These are phyloP conservation scores for Cydonia oblonga DNA, from an alignment of 331 rosid genomes.

Conservation along the genomic window DNA sequence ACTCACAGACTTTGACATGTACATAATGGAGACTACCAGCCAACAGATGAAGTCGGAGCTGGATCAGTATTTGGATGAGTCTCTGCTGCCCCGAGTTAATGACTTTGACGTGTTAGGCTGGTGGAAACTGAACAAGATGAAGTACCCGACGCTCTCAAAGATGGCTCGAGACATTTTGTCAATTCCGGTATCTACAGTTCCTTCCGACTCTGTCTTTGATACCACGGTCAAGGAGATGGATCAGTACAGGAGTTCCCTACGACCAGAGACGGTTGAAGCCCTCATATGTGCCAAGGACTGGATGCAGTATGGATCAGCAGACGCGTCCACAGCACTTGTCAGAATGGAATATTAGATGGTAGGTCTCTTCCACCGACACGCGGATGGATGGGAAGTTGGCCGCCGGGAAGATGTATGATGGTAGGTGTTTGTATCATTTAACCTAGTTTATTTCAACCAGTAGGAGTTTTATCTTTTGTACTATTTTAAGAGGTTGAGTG, in stretches of 20 bases:
- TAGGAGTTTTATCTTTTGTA: conserved; percentile 12
- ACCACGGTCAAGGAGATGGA: conserved; percentile 59
- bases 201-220: conserved; percentile 51
- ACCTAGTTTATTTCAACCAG: conserved; percentile 1
- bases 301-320: conserved; percentile 56
- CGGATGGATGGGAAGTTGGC: conserved; percentile 3
- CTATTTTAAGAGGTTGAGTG: conserved; percentile 7
- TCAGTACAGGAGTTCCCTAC: conserved; percentile 56
- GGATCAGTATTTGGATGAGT: conserved; percentile 86
- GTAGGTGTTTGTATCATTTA: conserved; percentile 17
- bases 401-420: neutral
- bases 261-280: conserved; percentile 89
- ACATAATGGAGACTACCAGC: conserved; percentile 88
- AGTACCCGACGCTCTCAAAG: conserved; percentile 88
- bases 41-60: conserved; percentile 83
- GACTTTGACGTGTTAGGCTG: conserved; percentile 74
- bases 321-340: conserved; percentile 36
- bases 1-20: conserved; percentile 76
- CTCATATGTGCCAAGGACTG: conserved; percentile 90
- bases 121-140: conserved; percentile 91
- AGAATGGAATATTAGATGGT: conserved; percentile 51
- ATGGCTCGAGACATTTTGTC: conserved; percentile 83
- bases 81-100: conserved; percentile 69
- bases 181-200: conserved; percentile 59
- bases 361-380: neutral